Evolutionary conservation across 177 flowering plant species (phyloP).

Genomic region (Telopea speciosissima): DNA sequence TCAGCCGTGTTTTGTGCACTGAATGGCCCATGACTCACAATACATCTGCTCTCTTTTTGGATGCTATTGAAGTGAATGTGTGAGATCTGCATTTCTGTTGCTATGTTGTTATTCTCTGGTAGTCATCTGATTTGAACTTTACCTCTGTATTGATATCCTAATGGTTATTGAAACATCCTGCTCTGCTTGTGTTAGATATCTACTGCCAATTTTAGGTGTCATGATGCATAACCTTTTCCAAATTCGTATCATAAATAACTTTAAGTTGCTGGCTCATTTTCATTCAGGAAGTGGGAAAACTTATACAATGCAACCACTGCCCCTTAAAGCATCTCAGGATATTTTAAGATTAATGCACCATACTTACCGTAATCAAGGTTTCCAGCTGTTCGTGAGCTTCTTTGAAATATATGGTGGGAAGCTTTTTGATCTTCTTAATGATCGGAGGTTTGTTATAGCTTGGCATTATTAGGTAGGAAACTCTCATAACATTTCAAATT

Average conservation of each 20-base stretch:
- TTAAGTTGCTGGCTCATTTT: slow-evolving; percentile 1
- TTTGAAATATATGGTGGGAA: slow-evolving; percentile 97
- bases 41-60: not conserved
- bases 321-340: slow-evolving; percentile 81
- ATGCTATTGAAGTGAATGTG: not conserved
- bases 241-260: not conserved
- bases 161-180: not conserved
- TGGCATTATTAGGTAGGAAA: not conserved
- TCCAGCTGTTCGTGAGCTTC: slow-evolving; percentile 77
- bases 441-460: slow-evolving; percentile 60
- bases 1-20: not conserved
- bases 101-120: not conserved
- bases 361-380: slow-evolving; percentile 76
- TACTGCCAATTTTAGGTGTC: no score
- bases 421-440: slow-evolving; percentile 83
- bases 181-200: not conserved
- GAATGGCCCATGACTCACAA: not conserved
- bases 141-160: not conserved
- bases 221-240: not conserved
- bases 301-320: slow-evolving; percentile 89
- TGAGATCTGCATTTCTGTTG: not conserved
- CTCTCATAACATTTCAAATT: not conserved
- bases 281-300: slow-evolving; percentile 90
- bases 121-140: not conserved
- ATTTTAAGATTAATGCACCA: slow-evolving; percentile 76